Percentiles rank a stretch among this genome's conserved stretches.
Evolutionary conservation across 345 rosid species (phyloP).

Genomic region (Clausena lansium): DNA sequence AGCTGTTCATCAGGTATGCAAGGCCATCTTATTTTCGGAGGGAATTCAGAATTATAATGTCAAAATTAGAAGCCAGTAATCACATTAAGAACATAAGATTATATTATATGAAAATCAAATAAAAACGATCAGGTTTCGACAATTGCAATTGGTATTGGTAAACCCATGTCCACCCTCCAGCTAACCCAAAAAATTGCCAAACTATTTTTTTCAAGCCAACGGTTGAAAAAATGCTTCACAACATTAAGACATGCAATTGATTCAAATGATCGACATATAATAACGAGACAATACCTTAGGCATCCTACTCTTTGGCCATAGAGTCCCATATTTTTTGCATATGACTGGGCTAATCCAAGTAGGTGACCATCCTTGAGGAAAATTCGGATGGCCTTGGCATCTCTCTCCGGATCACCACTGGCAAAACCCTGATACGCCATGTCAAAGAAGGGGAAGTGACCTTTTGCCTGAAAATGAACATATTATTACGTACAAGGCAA

Average conservation of each 20-base stretch:
- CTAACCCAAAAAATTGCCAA: background rate
- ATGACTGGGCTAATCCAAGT: conserved; percentile 91
- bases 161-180: background rate
- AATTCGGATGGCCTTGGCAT: conserved; percentile 92
- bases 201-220: background rate
- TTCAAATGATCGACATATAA: background rate
- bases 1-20: background rate
- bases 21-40: background rate
- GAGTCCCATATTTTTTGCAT: conserved; percentile 98
- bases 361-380: conserved; percentile 89
- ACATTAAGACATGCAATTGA: background rate
- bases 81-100: background rate
- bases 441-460: conserved; percentile 89
- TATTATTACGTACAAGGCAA: conserved; percentile 7
- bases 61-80: background rate
- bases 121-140: background rate
- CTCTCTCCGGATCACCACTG: conserved; percentile 92
- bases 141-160: background rate
- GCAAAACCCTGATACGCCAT: conserved; percentile 99
- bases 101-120: background rate
- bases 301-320: conserved; percentile 99
- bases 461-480: conserved; percentile 57
- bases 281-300: conserved; percentile 58
- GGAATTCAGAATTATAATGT: background rate
- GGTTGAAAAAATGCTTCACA: background rate